These are phyloP conservation scores for Diaporthe sp. DNA, from an alignment of 2,329 filamentous ascomycete genomes.

Conservation along the genomic window DNA sequence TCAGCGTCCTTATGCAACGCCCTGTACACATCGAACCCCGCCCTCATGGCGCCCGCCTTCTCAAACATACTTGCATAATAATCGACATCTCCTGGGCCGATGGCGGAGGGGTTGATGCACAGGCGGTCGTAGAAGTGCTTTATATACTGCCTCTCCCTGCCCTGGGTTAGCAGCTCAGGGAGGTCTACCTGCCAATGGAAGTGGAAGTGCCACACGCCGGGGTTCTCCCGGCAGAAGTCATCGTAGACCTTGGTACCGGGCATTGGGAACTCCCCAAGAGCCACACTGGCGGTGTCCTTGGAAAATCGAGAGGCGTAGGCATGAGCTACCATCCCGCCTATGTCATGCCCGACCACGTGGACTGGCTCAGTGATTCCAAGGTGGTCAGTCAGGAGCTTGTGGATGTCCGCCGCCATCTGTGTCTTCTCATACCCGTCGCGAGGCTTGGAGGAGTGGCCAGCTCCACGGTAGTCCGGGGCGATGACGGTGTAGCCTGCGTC, in stretches of 20 bases:
- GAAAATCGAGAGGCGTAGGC: constrained; percentile 3
- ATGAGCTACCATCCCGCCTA: background rate
- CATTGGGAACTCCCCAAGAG: background rate
- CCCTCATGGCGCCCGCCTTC: constrained; percentile 52
- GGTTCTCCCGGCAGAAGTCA: background rate
- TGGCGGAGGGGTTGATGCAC: constrained; percentile 53
- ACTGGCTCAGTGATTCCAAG: background rate
- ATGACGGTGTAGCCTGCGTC: background rate
- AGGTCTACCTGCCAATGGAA: constrained; percentile 3
- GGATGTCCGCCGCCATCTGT: background rate
- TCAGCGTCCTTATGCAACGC: constrained; percentile 51
- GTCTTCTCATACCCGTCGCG: constrained; percentile 1
- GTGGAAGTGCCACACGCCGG: constrained; percentile 6
- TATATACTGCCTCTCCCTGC: constrained; percentile 57
- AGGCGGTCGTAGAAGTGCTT: constrained; percentile 59
- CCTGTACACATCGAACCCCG: constrained; percentile 52
- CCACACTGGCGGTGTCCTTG: background rate
- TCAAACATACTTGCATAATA: constrained; percentile 54
- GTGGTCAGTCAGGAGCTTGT: background rate
- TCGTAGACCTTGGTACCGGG: constrained; percentile 1
- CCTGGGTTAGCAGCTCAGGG: constrained; percentile 41
- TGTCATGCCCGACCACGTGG: background rate
- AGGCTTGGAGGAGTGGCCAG: background rate
- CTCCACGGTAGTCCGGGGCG: background rate
- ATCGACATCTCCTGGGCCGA: constrained; percentile 54